A percentile compares a stretch with the other conserved stretches of the same genome.
Evolutionary conservation across 2,329 filamentous ascomycete genomes (phyloP).

Genomic region (Reticulascus tulasneorum): DNA sequence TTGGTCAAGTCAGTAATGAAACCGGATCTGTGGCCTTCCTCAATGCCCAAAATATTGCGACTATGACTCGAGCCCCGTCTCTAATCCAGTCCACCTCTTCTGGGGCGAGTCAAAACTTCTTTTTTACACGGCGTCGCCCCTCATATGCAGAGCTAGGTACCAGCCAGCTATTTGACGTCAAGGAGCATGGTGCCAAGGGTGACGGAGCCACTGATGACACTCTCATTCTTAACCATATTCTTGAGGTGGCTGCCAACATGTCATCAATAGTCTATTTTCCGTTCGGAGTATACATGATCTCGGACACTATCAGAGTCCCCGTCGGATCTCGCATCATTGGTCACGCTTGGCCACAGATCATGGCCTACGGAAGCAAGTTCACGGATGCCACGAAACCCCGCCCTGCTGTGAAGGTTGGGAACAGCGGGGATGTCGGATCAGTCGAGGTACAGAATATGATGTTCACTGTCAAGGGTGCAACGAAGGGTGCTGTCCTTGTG

Average conservation of each 20-base stretch:
- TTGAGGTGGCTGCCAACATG: conserved; percentile 14
- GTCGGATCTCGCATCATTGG: conserved; percentile 39
- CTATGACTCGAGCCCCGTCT: too few relatives aligned
- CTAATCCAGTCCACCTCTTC: too few relatives aligned
- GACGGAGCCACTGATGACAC: conserved; percentile 54
- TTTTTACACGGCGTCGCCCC: background rate
- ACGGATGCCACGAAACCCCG: conserved; percentile 41
- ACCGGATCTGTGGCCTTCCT: too few relatives aligned
- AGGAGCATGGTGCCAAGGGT: conserved; percentile 33
- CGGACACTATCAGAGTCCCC: conserved; percentile 38
- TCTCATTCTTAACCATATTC: conserved; percentile 4
- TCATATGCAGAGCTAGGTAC: background rate
- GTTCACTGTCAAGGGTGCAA: conserved; percentile 50
- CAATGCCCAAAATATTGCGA: too few relatives aligned
- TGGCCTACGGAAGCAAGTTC: conserved; percentile 42
- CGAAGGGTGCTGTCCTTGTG: conserved; percentile 52
- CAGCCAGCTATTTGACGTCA: background rate
- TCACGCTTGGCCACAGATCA: conserved; percentile 38
- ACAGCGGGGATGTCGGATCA: conserved; percentile 46
- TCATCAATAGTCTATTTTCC: conserved; percentile 37
- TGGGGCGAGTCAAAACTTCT: too few relatives aligned
- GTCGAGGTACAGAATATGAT: conserved; percentile 59
- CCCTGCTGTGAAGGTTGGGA: conserved; percentile 49
- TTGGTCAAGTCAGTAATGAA: too few relatives aligned
- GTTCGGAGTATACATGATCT: conserved; percentile 40